phyloP scores from a whole-genome alignment of 768 basidiomycete species.

The Lactifluus subvellereus region DNA sequence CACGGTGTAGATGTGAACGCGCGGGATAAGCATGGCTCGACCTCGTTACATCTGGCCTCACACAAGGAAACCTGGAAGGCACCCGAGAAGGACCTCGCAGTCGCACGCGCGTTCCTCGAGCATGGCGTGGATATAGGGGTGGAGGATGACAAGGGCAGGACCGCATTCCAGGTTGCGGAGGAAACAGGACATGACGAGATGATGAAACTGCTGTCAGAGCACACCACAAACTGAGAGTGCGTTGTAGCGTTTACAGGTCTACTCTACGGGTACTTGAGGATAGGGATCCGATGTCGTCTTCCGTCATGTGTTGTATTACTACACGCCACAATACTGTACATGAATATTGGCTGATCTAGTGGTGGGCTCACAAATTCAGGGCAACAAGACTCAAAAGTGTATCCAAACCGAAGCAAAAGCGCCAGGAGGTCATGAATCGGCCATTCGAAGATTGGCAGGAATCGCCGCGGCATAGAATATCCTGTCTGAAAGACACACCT shows the following conservation, averaged over 20 bases:
- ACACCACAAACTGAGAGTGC: background rate
- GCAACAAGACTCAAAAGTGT: no score
- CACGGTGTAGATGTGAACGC: background rate
- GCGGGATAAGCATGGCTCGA: background rate
- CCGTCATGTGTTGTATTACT: conserved; percentile 33
- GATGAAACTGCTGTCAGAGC: background rate
- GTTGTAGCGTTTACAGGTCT: background rate
- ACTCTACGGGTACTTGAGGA: conserved; percentile 27
- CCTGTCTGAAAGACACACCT: no score
- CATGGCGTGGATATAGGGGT: background rate
- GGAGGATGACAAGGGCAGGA: background rate
- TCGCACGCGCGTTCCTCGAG: background rate
- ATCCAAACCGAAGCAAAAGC: no score
- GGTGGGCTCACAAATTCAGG: no score
- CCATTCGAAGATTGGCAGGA: no score
- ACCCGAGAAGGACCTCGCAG: background rate
- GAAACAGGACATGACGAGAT: background rate
- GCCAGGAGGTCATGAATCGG: no score
- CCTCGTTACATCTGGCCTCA: background rate
- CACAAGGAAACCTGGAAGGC: no score
- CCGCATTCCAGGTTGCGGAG: background rate
- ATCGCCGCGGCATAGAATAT: no score
- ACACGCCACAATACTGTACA: no score
- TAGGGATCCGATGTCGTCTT: no score
- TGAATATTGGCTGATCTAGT: no score